Evolutionary conservation across 768 basidiomycete species (phyloP), one percentile per base, ranked within the genome.

Genomic region (Lyophyllum shimeji): DNA sequence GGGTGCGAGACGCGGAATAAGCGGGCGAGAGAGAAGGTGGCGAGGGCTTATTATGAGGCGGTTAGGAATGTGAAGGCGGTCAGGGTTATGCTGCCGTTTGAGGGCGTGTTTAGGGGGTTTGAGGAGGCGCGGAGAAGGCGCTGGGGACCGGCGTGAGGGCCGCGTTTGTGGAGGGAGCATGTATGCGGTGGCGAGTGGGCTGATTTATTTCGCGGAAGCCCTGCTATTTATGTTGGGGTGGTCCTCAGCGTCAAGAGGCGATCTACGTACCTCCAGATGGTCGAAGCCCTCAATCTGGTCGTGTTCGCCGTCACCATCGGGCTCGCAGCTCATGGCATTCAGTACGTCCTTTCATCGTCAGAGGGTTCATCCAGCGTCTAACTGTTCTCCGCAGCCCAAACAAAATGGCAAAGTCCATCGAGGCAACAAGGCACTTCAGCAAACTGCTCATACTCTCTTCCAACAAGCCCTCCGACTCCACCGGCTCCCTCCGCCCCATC

Each of bases 251-350:
- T 85, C 3, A 76, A 79, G 1, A 93, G 92, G 8, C 85, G 82
- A 21, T 96, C 95, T 70, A 83, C 84, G 8, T 98, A 95, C 69
- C 80, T 89, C 57, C 86, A 87, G 64, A 92, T 97, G 90, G 82
- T 96, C 29, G 84, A 95, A 71, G 90, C 92, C 23, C 84, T 96
- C 65, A 87, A 95, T 53, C 78, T 98, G 39, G 90, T 98, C 50
- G 86, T 97, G 15, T 98, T 98, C 75, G 86, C 90, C 7, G 87
- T 99, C 53, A 90, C 93, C 11, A 95, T 98, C 56, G n/a, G 93
- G 93, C 0, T 85, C 89, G 20, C 90, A 93, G 67, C 78, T 95
- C 58, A 89, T 98, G 85, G 82, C 84, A n/a, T 98, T 97, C 73
- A 87, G 93, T 94, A 67, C 62, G 91, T 85, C 34, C 47, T 23